Base-by-base conservation (phyloP, 768 basidiomycete species). In the Amanita pseudoporphyria region DNA sequence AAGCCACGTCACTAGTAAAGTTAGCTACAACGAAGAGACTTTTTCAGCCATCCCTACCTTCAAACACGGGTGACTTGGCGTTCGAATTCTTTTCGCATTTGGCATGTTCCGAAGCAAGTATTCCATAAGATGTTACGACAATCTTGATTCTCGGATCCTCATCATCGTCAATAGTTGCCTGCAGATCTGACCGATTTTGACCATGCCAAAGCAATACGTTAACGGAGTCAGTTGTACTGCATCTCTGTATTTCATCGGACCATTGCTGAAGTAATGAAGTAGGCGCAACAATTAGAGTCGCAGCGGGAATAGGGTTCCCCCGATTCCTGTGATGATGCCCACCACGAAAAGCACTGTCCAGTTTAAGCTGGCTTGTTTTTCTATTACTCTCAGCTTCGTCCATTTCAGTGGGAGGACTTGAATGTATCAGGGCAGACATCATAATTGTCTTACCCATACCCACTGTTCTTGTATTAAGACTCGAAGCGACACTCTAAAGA, bases 371-470 rank as follows among this genome's bases (percentile, higher is more conserved):
- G 31, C 76, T 77, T 5, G 64, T 64, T 51, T 75, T 82, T 42
- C 60, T 56, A 19, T 60, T 60, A 19, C 53, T 49, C 3, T 59
- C 50, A 10, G 64, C 60, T 1, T 60, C 57, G n/a, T 63, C 56
- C 9, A 67, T 55, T 16, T 67, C 62, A 16, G 67, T 59, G 18
- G 68, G 75, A 40, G 73, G 77, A 55, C 84, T 89, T 9, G 79
- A 82, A 54, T 94, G 92, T 21, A 96, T 86, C 45, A 96, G 77
- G 9, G 90, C 82, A 1, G 92, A 88, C 30, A 96, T 64, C 88
- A 93, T 93, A 55, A 93, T 92, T 1, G 90, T 91, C 68, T 94
- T 94, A 6, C 91, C 91, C 80, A 94, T 86, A n/a, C 90, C 90
- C 90, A 93, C 88, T 90, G 47, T 37, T 44, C 22, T 38, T 10